Percentiles rank a stretch among this genome's conserved stretches.
Conservation (phyloP, 495 filamentous ascomycete species). For the Aspergillus mulundensis region DNA sequence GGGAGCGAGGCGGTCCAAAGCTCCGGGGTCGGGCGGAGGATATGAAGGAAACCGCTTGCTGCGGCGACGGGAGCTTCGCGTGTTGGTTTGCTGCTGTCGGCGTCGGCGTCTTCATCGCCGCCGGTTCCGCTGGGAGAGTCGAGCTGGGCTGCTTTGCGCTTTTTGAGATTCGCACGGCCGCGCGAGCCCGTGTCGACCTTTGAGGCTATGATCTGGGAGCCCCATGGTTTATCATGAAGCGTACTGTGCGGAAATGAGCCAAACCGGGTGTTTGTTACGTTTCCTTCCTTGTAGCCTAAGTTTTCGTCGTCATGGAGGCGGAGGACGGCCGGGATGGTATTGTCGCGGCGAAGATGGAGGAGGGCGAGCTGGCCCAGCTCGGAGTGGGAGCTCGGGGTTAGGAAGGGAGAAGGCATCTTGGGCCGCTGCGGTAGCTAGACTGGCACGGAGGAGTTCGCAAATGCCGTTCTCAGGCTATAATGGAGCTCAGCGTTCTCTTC, state of each 20-base stretch:
- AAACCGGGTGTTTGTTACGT: constrained; percentile 88
- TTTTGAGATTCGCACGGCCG: constrained; percentile 49
- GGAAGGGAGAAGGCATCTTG: constrained; percentile 61
- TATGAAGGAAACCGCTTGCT: constrained; percentile 79
- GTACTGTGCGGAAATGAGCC: constrained; percentile 93
- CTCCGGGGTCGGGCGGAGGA: constrained; percentile 89
- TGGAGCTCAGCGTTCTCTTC: constrained; percentile 1
- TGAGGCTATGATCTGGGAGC: constrained; percentile 85
- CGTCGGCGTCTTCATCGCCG: constrained; percentile 17
- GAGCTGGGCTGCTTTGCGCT: constrained; percentile 51
- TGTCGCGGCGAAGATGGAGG: constrained; percentile 80
- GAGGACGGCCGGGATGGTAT: constrained; percentile 70
- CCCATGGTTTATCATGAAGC: constrained; percentile 77
- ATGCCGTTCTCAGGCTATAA: constrained; percentile 1
- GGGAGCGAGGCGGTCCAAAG: constrained; percentile 87
- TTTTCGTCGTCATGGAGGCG: constrained; percentile 53
- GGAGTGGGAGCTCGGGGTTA: constrained; percentile 58
- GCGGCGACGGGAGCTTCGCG: constrained; percentile 53
- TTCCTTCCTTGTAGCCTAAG: constrained; percentile 73
- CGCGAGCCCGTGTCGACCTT: constrained; percentile 85
- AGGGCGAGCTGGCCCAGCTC: constrained; percentile 61
- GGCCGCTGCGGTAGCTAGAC: not conserved
- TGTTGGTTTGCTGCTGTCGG: constrained; percentile 13
- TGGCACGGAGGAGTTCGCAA: not conserved
- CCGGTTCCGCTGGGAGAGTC: constrained; percentile 27